Evolutionary conservation across 768 basidiomycete genomes (phyloP), one percentile per base, ranked within the genome.

Genomic region (Gyrodon lividus): DNA sequence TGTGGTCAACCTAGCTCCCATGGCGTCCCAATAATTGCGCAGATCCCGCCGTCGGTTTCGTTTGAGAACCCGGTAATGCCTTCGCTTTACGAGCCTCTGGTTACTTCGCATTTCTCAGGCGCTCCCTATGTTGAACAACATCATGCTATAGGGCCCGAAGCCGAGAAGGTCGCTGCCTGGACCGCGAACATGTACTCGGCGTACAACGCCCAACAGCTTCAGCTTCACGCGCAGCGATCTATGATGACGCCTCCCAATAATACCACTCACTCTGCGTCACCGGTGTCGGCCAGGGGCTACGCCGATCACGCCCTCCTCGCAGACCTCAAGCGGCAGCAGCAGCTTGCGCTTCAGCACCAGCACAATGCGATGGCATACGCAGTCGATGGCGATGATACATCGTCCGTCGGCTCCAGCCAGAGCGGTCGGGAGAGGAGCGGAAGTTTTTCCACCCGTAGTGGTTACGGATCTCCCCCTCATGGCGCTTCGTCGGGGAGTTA

Each of bases 41-140:
- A 74, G 65, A 71, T 67, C 42, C 68, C 73, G 4, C 65, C 72
- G 8, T 59, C 68, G 1, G 74, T 75, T 52, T 75, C 76, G 3
- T 81, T 71, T 49, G 81, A 82, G 60, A 81, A 81, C 51, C 80
- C 81, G 2, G 74, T 74, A 2, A 76, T 80, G 71, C 63, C 75
- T 46, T 59, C 71, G 12, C 56, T 74, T 26, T 77, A 77, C 52
- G 76, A 77, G 48, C 68, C 74, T n/a, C 67, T 72, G 49, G 52
- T 63, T 26, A 13, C 59, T 16, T 58, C 63, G 28, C 71, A 72
- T 40, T 74, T 59, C 48, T 26, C 55, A 17, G 54, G 57, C 38
- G 38, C 55, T 31, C 14, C 55, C 19, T 63, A 65, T 30, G 43
- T 60, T 7, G 56, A 46, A 44, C 68, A 56, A 24, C 67, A 66